Percentiles rank a stretch among this genome's conserved stretches.
These are phyloP conservation scores for Corynespora cassiicola DNA, from an alignment of 2,329 filamentous ascomycete genomes.

Conservation along the genomic window DNA sequence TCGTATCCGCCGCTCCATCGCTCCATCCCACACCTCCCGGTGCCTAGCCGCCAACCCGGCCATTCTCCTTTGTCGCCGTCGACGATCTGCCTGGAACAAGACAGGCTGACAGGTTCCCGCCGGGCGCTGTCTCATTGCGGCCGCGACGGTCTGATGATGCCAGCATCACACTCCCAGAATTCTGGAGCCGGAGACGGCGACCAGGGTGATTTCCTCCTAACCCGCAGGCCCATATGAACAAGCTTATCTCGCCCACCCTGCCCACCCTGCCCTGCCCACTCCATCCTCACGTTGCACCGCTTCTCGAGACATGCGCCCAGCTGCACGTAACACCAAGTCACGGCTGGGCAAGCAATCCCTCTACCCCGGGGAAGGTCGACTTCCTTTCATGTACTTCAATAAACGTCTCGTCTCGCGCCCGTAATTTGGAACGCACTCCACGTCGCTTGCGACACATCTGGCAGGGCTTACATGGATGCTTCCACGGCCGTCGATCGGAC, in stretches of 20 bases:
- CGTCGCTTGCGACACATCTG: slow-evolving; percentile 26
- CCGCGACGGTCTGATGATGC: slow-evolving; percentile 18
- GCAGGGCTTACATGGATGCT: slow-evolving; percentile 32
- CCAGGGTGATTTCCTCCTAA: slow-evolving; percentile 10
- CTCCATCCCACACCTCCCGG: too few relatives aligned
- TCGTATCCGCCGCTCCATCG: slow-evolving; percentile 3
- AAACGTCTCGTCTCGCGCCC: slow-evolving; percentile 32
- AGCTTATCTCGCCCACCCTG: not conserved
- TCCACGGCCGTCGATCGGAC: slow-evolving; percentile 30
- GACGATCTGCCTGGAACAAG: slow-evolving; percentile 9
- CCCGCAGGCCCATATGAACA: slow-evolving; percentile 10
- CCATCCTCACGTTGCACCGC: slow-evolving; percentile 32
- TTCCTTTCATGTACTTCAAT: slow-evolving; percentile 30
- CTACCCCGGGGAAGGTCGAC: slow-evolving; percentile 18
- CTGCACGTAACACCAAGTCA: slow-evolving; percentile 27
- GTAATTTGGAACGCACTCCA: slow-evolving; percentile 22
- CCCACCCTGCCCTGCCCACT: slow-evolving; percentile 9
- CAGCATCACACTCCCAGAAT: slow-evolving; percentile 14
- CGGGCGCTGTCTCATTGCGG: slow-evolving; percentile 9
- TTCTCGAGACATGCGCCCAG: slow-evolving; percentile 28
- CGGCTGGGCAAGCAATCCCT: slow-evolving; percentile 20
- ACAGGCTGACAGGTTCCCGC: slow-evolving; percentile 7
- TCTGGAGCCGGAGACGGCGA: slow-evolving; percentile 10
- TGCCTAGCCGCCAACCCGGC: slow-evolving; percentile 5
- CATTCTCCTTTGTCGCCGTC: not conserved